Evolutionary conservation across 2,329 filamentous ascomycete genomes (phyloP), one percentile per base, ranked within the genome.

Genomic region (Botrytis sinoallii): DNA sequence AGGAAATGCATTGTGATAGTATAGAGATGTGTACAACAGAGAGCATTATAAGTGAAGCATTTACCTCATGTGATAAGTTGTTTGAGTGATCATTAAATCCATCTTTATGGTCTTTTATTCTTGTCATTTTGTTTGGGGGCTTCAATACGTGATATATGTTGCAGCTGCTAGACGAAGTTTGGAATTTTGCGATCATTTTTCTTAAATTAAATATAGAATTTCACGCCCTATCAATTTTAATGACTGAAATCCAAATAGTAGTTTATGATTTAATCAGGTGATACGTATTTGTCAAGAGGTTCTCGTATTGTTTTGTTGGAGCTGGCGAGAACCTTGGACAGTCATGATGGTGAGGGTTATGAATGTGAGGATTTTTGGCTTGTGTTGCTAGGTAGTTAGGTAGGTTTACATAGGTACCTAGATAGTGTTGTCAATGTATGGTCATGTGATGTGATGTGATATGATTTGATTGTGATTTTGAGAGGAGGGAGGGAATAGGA

Each of bases 21-120:
- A 72, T 72, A 72, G 60, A 67, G 46, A 72, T 57, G 32, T 61
- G 67, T 67, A 66, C 35, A 72, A 66, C 60, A 72, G n/a, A 38
- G 69, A 68, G 25, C 48, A 68, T 68, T 42, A 38, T 52, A 68
- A 42, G 48, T 66, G 64, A 66, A 48, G 44, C 29, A 48, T 25
- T 25, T 32, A 66, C 25, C 32, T n/a, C 6, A 22, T 6, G 44
- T 68, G 66, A 68, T 10, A 5, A 10, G 29, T 25, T 9, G 12
- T 42, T 16, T n/a, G 40, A 38, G 48, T 68, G 48, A 68, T 4
- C 14, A 18, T 55, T 1, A 14, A 6, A 29, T 57, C n/a, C 35
- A 42, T 5, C 9, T n/a, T 18, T 20, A n/a, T 67, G 44, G 18
- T 42, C 55, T 42, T 29, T 42, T n/a, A 14, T 29, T 4, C n/a